A percentile compares a stretch with the other conserved stretches of the same genome.
phyloP scores from a whole-genome alignment of 257 asterid species.

The Solanum raphanifolium region DNA sequence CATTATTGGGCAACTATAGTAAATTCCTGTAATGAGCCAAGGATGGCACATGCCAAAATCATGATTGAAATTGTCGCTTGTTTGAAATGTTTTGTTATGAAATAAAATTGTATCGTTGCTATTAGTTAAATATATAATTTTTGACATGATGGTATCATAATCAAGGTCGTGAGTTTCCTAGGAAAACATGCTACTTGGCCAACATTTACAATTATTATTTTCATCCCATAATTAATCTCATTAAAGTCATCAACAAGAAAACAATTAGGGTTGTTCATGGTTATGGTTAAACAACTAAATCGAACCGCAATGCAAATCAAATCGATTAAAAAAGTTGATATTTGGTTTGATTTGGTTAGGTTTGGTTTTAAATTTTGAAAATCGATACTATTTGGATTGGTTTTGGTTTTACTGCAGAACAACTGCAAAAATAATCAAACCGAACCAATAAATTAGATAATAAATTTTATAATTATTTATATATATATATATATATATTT shows the following conservation, averaged over 20 bases:
- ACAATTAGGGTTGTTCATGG: no score
- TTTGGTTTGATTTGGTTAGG: no score
- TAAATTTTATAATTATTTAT: no score
- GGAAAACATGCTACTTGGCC: not conserved
- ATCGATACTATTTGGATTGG: no score
- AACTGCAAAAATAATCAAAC: no score
- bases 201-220: not conserved
- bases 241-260: not conserved
- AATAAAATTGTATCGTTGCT: not conserved
- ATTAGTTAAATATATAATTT: not conserved
- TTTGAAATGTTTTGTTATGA: not conserved
- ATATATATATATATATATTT: no score
- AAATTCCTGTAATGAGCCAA: accelerated
- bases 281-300: no score
- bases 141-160: not conserved
- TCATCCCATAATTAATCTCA: not conserved
- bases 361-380: no score
- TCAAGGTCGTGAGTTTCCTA: not conserved
- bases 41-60: not conserved
- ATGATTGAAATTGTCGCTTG: not conserved
- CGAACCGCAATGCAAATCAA: no score
- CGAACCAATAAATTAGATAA: no score
- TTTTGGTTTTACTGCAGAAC: no score
- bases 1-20: not conserved
- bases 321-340: no score